Evolutionary conservation across 1,284 basidiomycete genomes (phyloP).

Genomic region (Stygiomarasmius scandens): DNA sequence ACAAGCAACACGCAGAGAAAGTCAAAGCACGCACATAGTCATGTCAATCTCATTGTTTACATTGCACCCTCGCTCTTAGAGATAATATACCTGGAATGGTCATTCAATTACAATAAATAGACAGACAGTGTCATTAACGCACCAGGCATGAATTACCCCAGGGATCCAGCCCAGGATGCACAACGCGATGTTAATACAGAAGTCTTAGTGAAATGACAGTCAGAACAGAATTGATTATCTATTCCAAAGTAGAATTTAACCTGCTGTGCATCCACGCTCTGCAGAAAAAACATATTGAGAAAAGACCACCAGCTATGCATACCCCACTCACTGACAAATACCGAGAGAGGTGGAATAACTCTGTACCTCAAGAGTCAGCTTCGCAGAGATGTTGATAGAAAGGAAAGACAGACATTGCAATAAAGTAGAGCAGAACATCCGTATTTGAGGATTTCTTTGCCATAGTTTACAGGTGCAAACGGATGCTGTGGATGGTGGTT

Average conservation of each 20-base stretch:
- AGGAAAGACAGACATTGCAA: constrained; percentile 46
- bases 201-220: constrained; percentile 35
- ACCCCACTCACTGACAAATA: constrained; percentile 50
- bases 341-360: constrained; percentile 52
- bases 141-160: constrained; percentile 62
- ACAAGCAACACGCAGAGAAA: no score
- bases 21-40: no score
- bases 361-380: constrained; percentile 28
- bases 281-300: background rate
- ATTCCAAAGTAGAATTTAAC: constrained; percentile 24
- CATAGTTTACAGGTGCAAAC: constrained; percentile 24
- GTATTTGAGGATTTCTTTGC: constrained; percentile 33
- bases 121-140: constrained; percentile 8
- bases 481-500: no score
- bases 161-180: constrained; percentile 62
- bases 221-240: background rate
- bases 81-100: constrained; percentile 41
- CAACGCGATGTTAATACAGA: constrained; percentile 58
- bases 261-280: constrained; percentile 46
- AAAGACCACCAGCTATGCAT: background rate
- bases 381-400: background rate
- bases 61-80: constrained; percentile 34
- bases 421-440: constrained; percentile 48
- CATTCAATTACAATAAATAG: background rate
- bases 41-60: constrained; percentile 15